These are phyloP conservation scores for Aspergillus indologenus DNA, from an alignment of 495 filamentous ascomycete genomes.

Conservation along the genomic window DNA sequence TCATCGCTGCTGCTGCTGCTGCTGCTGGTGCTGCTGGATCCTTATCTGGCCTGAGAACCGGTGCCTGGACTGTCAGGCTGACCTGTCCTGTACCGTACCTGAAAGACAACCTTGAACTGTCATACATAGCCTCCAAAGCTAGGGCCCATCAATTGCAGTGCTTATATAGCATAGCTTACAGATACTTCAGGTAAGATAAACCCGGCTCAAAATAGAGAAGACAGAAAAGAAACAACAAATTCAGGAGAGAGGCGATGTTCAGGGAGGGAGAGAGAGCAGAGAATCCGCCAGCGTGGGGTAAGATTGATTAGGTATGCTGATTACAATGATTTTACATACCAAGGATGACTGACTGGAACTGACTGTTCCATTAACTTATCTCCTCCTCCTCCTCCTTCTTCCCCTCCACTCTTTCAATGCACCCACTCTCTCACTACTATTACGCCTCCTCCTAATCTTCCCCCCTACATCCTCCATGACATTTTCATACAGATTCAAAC, in stretches of 20 bases:
- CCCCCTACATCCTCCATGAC: background rate
- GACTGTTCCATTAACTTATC: background rate
- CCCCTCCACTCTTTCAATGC: constrained; percentile 1
- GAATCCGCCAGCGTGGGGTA: too few relatives aligned
- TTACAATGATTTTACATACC: background rate
- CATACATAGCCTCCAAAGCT: too few relatives aligned
- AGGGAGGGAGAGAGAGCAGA: background rate
- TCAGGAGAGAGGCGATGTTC: too few relatives aligned
- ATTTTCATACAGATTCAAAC: background rate
- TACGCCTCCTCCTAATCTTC: constrained; percentile 4
- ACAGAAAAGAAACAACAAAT: too few relatives aligned
- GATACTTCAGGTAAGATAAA: too few relatives aligned
- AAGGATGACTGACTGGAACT: background rate
- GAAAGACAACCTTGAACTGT: too few relatives aligned
- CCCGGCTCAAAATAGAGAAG: too few relatives aligned
- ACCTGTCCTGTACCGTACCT: background rate
- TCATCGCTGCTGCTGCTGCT: background rate
- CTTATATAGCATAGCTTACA: too few relatives aligned
- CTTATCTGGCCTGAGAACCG: background rate
- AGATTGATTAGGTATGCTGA: background rate
- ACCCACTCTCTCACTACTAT: background rate
- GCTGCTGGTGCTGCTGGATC: background rate
- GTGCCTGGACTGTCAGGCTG: background rate
- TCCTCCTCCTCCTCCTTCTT: background rate
- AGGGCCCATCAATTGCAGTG: too few relatives aligned